Evolutionary conservation across 257 asterid species (phyloP), one percentile per base, ranked within the genome.

Genomic region (Apocynum venetum): DNA sequence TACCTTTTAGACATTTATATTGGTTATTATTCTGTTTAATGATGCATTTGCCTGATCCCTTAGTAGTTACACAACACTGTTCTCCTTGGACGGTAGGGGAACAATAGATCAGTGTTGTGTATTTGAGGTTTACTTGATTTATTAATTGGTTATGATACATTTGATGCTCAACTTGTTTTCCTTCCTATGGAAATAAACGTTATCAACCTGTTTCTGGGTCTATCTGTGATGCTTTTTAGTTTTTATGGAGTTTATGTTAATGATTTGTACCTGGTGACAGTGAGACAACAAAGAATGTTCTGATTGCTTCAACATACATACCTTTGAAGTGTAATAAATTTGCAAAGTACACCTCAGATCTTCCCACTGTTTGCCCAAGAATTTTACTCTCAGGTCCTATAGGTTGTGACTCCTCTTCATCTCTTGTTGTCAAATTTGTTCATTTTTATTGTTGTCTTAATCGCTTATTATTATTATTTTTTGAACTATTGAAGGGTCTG

Each of bases 381-480:
- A 89, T 94, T 74, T 82, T 92, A 75, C 86, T 94, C 84, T 92
- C 96, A 14, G 97, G 97, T 67, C 98, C 97, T 70, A 89, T 88
- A 87, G 97, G 98, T 94, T 78, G 78, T 82, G 36, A 64, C 67
- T 63, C 79, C 77, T 67, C 72, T 72, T 52, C n/a, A 67, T 19
- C 51, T 68, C 61, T 41, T 19, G 52, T 68, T 68, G 72, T 61
- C 55, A 57, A 69, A 15, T 69, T 51, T 51, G 13, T 20, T 44
- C 20, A 55, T 15, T 75, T 72, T 75, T 80, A 35, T 75, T 44
- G 60, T 81, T 81, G 9, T 40, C 66, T 61, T 25, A 31, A 68
- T 64, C 25, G n/a, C 77, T 38, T 60, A 79, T 55, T 51, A 1
- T 10, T 51, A 8, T 51, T 55, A 15, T 49, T 71, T 57, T 46